These are phyloP conservation scores for Lachnellula arida DNA, from an alignment of 2,329 filamentous ascomycete species.

Conservation along the genomic window DNA sequence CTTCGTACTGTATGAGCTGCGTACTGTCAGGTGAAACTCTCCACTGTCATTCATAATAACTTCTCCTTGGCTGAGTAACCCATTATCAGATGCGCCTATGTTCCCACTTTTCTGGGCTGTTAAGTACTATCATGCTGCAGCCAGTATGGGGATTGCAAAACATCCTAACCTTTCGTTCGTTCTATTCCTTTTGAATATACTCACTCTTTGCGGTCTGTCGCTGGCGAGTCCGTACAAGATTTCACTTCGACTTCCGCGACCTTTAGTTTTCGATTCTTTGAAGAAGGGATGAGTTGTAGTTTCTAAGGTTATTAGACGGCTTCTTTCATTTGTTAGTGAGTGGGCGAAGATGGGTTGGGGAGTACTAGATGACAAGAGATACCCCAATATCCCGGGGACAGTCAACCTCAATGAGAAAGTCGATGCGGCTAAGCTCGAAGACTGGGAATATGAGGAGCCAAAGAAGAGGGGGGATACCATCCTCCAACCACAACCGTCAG, in stretches of 20 bases:
- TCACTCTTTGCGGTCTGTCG: conserved; percentile 17
- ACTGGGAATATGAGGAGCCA: conserved; percentile 27
- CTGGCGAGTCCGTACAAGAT: conserved; percentile 21
- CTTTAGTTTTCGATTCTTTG: conserved; percentile 9
- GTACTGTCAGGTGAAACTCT: conserved; percentile 7
- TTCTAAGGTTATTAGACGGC: conserved; percentile 4
- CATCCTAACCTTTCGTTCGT: conserved; percentile 1
- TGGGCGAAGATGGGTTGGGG: conserved; percentile 26
- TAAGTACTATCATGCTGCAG: conserved; percentile 1
- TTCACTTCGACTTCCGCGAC: conserved; percentile 8
- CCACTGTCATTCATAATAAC: not conserved
- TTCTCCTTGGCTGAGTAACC: not conserved
- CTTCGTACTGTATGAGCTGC: not conserved
- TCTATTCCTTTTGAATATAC: not conserved
- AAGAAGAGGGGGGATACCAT: conserved; percentile 41
- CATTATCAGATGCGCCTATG: not conserved
- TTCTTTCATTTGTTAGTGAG: conserved; percentile 11
- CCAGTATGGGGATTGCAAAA: conserved; percentile 1
- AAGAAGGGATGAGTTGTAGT: conserved; percentile 8
- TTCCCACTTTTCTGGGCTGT: conserved; percentile 5
- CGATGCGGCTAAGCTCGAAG: conserved; percentile 16
- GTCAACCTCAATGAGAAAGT: conserved; percentile 22
- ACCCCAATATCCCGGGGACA: conserved; percentile 28
- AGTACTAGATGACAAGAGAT: conserved; percentile 26
- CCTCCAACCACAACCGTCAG: conserved; percentile 42